phyloP scores from a whole-genome alignment of 768 basidiomycete genomes.

The Suillus subluteus region DNA sequence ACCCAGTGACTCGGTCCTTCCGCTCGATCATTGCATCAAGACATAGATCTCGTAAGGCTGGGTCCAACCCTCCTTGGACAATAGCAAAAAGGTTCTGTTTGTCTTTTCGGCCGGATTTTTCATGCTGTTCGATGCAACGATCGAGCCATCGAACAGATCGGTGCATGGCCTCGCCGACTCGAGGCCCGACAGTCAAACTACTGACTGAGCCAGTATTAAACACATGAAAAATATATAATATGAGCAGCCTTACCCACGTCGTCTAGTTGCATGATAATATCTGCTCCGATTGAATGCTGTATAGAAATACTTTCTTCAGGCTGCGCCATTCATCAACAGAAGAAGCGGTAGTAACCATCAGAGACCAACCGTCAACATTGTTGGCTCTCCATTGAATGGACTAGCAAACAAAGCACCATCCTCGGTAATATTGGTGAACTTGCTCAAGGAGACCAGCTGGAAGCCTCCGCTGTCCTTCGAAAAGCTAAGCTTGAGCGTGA shows the following conservation, averaged over 20 bases:
- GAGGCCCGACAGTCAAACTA: constrained; percentile 77
- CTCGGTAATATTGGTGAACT: constrained; percentile 86
- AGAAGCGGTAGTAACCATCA: constrained; percentile 2
- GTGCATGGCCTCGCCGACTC: constrained; percentile 88
- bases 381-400: constrained; percentile 85
- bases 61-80: constrained; percentile 85
- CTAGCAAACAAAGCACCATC: constrained; percentile 85
- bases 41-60: constrained; percentile 71
- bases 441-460: constrained; percentile 82
- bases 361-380: constrained; percentile 77
- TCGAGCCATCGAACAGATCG: constrained; percentile 91
- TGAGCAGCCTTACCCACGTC: constrained; percentile 70
- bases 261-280: constrained; percentile 95
- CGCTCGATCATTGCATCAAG: constrained; percentile 82
- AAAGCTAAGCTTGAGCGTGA: constrained; percentile 4
- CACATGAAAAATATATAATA: not conserved
- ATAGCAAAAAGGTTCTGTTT: constrained; percentile 90
- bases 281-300: constrained; percentile 88
- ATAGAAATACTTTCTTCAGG: constrained; percentile 92
- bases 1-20: constrained; percentile 79
- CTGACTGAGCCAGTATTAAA: constrained; percentile 53
- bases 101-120: constrained; percentile 62
- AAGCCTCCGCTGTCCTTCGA: constrained; percentile 87
- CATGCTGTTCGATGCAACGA: constrained; percentile 79
- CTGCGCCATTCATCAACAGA: constrained; percentile 38